These are phyloP conservation scores for Picocystis sp. DNA, from an alignment of 163 green algal genomes.

Conservation along the genomic window DNA sequence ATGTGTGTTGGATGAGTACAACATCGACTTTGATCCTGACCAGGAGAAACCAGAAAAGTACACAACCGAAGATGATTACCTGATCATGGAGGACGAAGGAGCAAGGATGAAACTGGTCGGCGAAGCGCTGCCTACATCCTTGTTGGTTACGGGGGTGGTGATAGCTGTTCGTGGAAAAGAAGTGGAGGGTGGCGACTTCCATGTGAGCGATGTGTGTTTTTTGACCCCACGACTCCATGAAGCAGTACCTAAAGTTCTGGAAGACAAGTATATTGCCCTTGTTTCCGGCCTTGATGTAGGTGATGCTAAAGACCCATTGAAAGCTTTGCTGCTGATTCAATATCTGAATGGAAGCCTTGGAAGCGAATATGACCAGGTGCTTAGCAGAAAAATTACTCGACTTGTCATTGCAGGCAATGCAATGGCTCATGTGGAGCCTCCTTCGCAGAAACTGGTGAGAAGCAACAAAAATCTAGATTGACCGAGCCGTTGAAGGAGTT, in stretches of 20 bases:
- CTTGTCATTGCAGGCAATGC: constrained; percentile 54
- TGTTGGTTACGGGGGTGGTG: constrained; percentile 36
- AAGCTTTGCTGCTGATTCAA: constrained; percentile 55
- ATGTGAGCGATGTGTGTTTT: constrained; percentile 43
- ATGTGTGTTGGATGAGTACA: constrained; percentile 80
- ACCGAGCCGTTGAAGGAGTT: constrained; percentile 24
- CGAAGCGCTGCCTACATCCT: constrained; percentile 15
- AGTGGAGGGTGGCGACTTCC: constrained; percentile 52
- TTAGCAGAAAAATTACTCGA: constrained; percentile 32
- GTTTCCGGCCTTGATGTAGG: constrained; percentile 70
- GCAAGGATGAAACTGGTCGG: constrained; percentile 52
- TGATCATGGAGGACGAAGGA: constrained; percentile 86
- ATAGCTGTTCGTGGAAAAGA: constrained; percentile 37
- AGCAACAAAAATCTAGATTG: background rate
- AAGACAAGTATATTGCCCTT: constrained; percentile 65
- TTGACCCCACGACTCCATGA: background rate
- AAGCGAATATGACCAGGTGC: constrained; percentile 31
- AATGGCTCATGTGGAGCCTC: constrained; percentile 16
- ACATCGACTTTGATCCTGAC: constrained; percentile 37
- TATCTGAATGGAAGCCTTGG: constrained; percentile 69
- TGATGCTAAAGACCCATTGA: constrained; percentile 5
- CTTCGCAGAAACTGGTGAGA: background rate
- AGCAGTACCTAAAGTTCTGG: background rate
- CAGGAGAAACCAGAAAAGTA: constrained; percentile 25
- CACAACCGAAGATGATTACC: constrained; percentile 46